Evolutionary conservation across 176 grass and related monocot species (phyloP), one percentile per base, ranked within the genome.

Genomic region (Carex kokanica): DNA sequence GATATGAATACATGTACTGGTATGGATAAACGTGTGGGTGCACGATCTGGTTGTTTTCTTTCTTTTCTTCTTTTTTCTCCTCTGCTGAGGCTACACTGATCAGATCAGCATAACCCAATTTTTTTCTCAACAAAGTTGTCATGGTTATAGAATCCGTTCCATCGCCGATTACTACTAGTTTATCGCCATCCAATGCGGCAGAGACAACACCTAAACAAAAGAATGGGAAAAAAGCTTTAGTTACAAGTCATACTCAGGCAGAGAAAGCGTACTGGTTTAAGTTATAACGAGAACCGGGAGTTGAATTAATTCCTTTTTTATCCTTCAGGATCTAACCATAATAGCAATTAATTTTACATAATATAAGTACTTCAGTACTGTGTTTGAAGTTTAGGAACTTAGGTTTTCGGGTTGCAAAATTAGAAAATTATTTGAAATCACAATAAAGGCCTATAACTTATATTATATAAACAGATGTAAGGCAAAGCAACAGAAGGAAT

Each of bases 31-130:
- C 10, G 45, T 2, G 2, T 12, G 9, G 45, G 45, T 49, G 0
- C 45, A 2, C 2, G 93, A 49, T 49, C 45, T 49, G 45, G 45
- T 49, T 49, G 45, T 49, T 49, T 49, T 12, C 45, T 12, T 49
- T 49, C 45, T 49, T 49, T 49, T 49, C 45, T 49, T 49, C 79
- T 25, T 64, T 65, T 1, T 82, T 82, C 2, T 66, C 79, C 8
- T 82, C 58, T 52, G 7, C 93, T 38, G 36, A 38, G 36, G 4
- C 93, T 8, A 93, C 85, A 27, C 79, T 92, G 27, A 95, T 78
- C 32, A 95, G 77, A 59, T 95, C 90, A 2, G 85, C 88, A 71
- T 91, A 78, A 27, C 88, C 90, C 32, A 95, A 70, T 66, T 81
- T 52, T 1, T 86, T 88, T 25, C 93, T 87, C 11, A 95, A 82